Percentiles rank a stretch among this genome's conserved stretches.
These are phyloP conservation scores for Umbilicaria muhlenbergii DNA, from an alignment of 495 filamentous ascomycete species.

Conservation along the genomic window DNA sequence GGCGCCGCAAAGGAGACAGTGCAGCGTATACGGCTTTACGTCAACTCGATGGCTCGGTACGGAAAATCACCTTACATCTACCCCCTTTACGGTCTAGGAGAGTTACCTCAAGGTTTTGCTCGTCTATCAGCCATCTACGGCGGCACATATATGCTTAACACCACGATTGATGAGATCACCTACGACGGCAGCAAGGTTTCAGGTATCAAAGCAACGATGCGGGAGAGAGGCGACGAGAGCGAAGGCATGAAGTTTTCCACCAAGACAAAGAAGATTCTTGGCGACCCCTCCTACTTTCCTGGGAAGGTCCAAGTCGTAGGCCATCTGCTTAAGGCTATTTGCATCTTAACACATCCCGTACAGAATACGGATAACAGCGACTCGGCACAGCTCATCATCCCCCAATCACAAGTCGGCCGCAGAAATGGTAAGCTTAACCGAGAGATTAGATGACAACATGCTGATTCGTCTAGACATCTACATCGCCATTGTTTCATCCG, in stretches of 20 bases:
- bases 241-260: slow-evolving; percentile 88
- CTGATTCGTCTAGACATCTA: slow-evolving; percentile 65
- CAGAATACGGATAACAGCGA: slow-evolving; percentile 74
- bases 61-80: slow-evolving; percentile 99
- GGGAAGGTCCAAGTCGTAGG: slow-evolving; percentile 73
- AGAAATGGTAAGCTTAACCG: slow-evolving; percentile 56
- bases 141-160: slow-evolving; percentile 98
- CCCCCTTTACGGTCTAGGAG: slow-evolving; percentile 91
- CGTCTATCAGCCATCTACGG: slow-evolving; percentile 96
- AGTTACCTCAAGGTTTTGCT: slow-evolving; percentile 96
- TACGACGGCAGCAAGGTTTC: slow-evolving; percentile 69
- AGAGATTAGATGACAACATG: neutral
- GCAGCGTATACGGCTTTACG: slow-evolving; percentile 86
- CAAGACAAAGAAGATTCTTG: slow-evolving; percentile 89
- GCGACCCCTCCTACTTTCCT: slow-evolving; percentile 93
- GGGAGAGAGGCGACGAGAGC: slow-evolving; percentile 55
- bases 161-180: slow-evolving; percentile 71
- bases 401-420: slow-evolving; percentile 87
- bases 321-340: slow-evolving; percentile 89
- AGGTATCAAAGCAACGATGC: slow-evolving; percentile 96
- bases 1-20: slow-evolving; percentile 76
- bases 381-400: slow-evolving; percentile 91
- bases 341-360: slow-evolving; percentile 92
- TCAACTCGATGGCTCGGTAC: slow-evolving; percentile 94
- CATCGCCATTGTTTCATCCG: slow-evolving; percentile 87